Evolutionary conservation across 768 basidiomycete genomes (phyloP).

Genomic region (Tricholoma sp.): DNA sequence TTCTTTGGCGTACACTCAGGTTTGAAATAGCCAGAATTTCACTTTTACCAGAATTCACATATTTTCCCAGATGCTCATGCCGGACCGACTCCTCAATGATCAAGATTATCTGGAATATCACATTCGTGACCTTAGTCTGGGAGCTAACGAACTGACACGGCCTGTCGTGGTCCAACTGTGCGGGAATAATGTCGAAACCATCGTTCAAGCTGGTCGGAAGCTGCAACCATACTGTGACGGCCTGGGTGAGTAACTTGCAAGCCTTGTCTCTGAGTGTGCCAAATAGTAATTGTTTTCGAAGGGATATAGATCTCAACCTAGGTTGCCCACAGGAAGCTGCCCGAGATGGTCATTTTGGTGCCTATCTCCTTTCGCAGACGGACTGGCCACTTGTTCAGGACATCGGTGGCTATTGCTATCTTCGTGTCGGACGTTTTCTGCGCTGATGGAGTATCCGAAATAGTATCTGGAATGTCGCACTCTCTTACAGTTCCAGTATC

Average conservation of each 20-base stretch:
- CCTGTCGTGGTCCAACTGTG: slow-evolving; percentile 72
- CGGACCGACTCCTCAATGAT: slow-evolving; percentile 58
- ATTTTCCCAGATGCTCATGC: slow-evolving; percentile 50
- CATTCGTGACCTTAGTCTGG: slow-evolving; percentile 45
- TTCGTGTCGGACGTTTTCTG: not conserved
- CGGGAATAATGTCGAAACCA: slow-evolving; percentile 59
- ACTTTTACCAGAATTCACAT: not conserved
- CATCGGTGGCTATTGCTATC: slow-evolving; percentile 44
- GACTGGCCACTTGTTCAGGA: slow-evolving; percentile 67
- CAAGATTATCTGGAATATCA: slow-evolving; percentile 61
- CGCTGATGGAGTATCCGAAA: not conserved
- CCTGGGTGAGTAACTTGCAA: slow-evolving; percentile 45
- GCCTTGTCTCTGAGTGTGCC: not conserved
- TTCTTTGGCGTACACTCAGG: slow-evolving; percentile 66
- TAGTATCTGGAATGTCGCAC: slow-evolving; percentile 61
- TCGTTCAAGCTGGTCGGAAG: slow-evolving; percentile 57
- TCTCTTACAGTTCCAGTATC: slow-evolving; percentile 63
- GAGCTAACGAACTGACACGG: slow-evolving; percentile 20
- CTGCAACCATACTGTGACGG: slow-evolving; percentile 60
- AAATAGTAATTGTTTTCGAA: slow-evolving; percentile 8
- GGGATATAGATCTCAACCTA: slow-evolving; percentile 62
- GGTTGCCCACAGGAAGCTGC: slow-evolving; percentile 77
- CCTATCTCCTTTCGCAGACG: slow-evolving; percentile 66
- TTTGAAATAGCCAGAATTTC: not conserved
- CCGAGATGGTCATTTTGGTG: slow-evolving; percentile 62